Evolutionary conservation across 2,329 filamentous ascomycete species (phyloP), one percentile per base, ranked within the genome.

Genomic region (Aureobasidium sp.): DNA sequence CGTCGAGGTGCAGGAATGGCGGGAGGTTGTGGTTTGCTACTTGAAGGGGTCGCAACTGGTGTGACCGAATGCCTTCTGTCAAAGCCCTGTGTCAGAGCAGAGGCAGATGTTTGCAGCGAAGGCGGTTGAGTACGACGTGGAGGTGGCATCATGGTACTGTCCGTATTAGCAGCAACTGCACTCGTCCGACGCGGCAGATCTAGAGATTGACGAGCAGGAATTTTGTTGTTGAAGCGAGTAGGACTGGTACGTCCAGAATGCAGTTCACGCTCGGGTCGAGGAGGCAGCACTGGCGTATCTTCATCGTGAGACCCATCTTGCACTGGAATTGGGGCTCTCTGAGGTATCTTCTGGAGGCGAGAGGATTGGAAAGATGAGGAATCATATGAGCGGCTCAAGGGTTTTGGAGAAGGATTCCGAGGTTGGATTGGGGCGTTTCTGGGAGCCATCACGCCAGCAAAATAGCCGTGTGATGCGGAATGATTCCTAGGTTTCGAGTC

Each of bases 1-100:
- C 65, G 66, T 9, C 72, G 65, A 9, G 73, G 73, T 37, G 72
- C 70, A 8, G 73, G 73, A 7, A 73, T 64, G 20, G 70, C 70
- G 15, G 73, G 72, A 8, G 72, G 66, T 10, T 61, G 58, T 6
- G 64, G 51, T 57, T 66, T 63, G 46, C 60, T 20, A 57, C 63
- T 8, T 41, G 61, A 39, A 6, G 62, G 44, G 23, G 61, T 52
- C 5, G 42, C 55, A 47, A 34, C 42, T 36, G 62, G 47, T 6
- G 68, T 55, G 10, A 55, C 32, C 27, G 66, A 56, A 34, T 62
- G 34, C 8, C 44, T 55, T 20, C 65, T 64, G 51, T 67, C 67
- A 53, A 72, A 72, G 55, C 68, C 71, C 63, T 68, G 67, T 6
- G 51, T 46, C 2, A 72, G 64, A 42, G 69, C 70, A 51, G 69